Base-by-base conservation (phyloP, 2,329 filamentous ascomycete genomes). In the Neofusicoccum cordaticola region DNA sequence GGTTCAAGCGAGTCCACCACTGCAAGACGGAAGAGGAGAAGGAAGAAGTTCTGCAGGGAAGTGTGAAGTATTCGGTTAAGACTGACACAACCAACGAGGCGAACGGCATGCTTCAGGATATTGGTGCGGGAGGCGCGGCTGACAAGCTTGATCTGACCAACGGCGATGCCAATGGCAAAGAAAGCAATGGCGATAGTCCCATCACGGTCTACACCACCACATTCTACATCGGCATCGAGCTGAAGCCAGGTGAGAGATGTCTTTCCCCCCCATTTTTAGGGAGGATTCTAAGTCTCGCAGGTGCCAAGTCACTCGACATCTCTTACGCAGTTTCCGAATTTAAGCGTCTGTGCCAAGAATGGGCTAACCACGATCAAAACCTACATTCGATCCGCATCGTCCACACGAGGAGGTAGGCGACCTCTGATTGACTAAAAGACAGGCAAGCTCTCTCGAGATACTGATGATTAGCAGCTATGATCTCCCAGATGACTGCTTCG, bases 401-500 rank as follows among this genome's bases (percentile, higher is more conserved):
- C 66, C 90, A 97, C 73, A 89, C 93, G 57, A 89, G 92, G 78
- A 96, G 90, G 93, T 97, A 83, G 80, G 89, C 22, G 22, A 15
- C 19, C 53, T 27, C 22, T 39, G 35, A 41, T 41, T 58, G 22
- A 37, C 11, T 47, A 1, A 13, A 5, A 17, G n/a, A 8, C 37
- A 8, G 12, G 7, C 8, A 39, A 34, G 62, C 31, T 35, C n/a
- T 31, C 31, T 58, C 13, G 15, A 47, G 60, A 17, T 51, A 34
- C 52, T 35, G 13, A 62, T 71, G 73, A 60, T 73, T 70, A 71
- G 53, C 68, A 97, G 93, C 78, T 91, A 91, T 75, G 88, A 93
- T 73, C 84, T 99, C 31, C 95, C 95, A 34, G 88, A 92, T 66
- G 94, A 99, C 76, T 88, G 98, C 2, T 99, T 99, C 74, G 85